A percentile compares a stretch with the other conserved stretches of the same genome.
phyloP scores from a whole-genome alignment of 805 yeast species.

The Danielia reshetovae region DNA sequence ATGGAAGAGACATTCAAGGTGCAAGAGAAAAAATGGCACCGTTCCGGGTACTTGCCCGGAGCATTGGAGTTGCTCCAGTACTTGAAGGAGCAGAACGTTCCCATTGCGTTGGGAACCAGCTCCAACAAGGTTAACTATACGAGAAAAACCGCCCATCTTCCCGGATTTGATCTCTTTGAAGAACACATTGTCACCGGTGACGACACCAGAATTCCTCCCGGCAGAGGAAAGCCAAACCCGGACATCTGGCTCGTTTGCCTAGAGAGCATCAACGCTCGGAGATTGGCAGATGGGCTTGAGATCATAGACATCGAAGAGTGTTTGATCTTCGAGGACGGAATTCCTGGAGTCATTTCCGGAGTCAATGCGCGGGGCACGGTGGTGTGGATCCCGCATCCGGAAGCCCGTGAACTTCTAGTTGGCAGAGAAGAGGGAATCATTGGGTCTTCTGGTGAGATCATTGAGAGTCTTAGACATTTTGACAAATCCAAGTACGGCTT shows the following conservation, averaged over 20 bases:
- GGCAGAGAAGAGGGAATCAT: conserved; percentile 49
- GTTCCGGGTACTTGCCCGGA: conserved; percentile 73
- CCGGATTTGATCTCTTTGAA: conserved; percentile 59
- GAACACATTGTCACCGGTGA: conserved; percentile 81
- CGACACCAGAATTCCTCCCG: conserved; percentile 74
- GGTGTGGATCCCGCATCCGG: conserved; percentile 91
- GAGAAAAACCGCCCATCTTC: conserved; percentile 71
- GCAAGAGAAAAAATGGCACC: conserved; percentile 62
- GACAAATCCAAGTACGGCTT: conserved; percentile 16
- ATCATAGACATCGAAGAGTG: conserved; percentile 72
- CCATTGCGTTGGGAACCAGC: conserved; percentile 90
- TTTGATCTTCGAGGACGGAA: conserved; percentile 90
- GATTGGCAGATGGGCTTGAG: conserved; percentile 36
- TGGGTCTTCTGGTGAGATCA: conserved; percentile 49
- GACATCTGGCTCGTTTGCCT: conserved; percentile 89
- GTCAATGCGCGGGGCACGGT: conserved; percentile 78
- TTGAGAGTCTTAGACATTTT: conserved; percentile 10
- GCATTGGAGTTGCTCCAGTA: conserved; percentile 64
- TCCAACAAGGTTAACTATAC: conserved; percentile 58
- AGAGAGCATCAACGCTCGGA: conserved; percentile 57
- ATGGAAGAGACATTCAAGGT: conserved; percentile 46
- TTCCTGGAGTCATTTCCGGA: conserved; percentile 87
- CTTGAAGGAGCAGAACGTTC: conserved; percentile 51
- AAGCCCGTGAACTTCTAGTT: conserved; percentile 55
- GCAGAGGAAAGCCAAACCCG: conserved; percentile 91